phyloP scores from a whole-genome alignment of 2,329 filamentous ascomycete genomes.

The Neurospora crassa region DNA sequence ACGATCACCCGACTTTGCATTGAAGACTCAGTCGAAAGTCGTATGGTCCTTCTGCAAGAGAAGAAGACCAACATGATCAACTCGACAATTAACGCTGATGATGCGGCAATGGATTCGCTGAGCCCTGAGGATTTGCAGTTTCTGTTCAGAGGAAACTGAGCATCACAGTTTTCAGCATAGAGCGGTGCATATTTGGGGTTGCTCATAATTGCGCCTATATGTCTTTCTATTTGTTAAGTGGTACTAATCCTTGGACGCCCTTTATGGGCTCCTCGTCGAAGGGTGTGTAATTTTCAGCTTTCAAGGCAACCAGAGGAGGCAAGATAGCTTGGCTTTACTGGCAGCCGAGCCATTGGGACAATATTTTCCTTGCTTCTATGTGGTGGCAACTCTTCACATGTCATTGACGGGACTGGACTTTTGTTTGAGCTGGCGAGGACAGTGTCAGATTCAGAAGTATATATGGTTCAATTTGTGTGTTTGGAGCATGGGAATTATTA shows the following conservation, averaged over 20 bases:
- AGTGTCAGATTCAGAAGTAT: not conserved
- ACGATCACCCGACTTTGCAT: slow-evolving; percentile 92
- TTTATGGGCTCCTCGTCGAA: not conserved
- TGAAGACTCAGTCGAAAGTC: slow-evolving; percentile 91
- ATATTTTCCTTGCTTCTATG: not conserved
- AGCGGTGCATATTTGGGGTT: not conserved
- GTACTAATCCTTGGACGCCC: not conserved
- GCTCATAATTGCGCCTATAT: not conserved
- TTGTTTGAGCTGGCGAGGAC: not conserved
- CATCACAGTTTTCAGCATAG: not conserved
- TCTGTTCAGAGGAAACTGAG: slow-evolving; percentile 63
- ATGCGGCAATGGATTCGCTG: slow-evolving; percentile 82
- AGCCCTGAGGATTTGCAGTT: slow-evolving; percentile 92
- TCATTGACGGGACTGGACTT: not conserved
- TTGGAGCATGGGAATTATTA: not conserved
- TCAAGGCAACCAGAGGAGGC: not conserved
- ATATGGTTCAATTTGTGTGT: not conserved
- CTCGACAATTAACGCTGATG: slow-evolving; percentile 90
- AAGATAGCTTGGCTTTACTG: not conserved
- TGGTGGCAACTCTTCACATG: not conserved
- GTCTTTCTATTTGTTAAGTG: not conserved
- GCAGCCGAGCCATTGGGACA: not conserved
- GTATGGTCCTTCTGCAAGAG: slow-evolving; percentile 92
- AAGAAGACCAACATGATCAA: slow-evolving; percentile 99
- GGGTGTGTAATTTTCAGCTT: not conserved